Base-by-base conservation (phyloP, 805 yeast species). In the Candida anglica region DNA sequence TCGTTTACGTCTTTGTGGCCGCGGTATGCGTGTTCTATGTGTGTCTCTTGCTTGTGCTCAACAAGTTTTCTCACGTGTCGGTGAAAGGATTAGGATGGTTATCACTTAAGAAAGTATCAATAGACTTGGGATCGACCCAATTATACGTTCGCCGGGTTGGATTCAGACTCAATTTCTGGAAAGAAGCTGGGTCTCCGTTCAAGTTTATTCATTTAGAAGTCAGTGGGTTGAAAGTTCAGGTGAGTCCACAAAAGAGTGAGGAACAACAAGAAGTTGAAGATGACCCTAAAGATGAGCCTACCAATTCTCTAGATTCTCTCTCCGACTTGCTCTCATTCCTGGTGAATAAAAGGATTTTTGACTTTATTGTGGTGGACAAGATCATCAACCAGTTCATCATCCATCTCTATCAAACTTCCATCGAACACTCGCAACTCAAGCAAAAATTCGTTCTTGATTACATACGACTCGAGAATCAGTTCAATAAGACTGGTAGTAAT, bases 1-100 rank as follows among this genome's bases (percentile, higher is more conserved):
- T 21, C 6, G 6, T 30, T 4, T 20, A 22, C 15, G 32, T 30
- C 16, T 15, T 14, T n/a, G 23, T 30, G 10, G 32, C 23, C 18
- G 26, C 18, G 16, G 4, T 19, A 5, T 11, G 9, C 7, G 21
- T 10, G 13, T 17, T 27, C 21, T 37, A 37, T 34, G 19, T 29
- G 15, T 24, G 14, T 6, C 16, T 36, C 14, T 39, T 59, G 4
- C 18, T 43, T 4, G 15, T 44, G 6, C 17, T 60, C 9, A 62
- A 62, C 32, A 27, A 31, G 21, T 40, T 60, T 6, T 65, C 63
- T 4, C 47, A 50, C 36, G 40, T 59, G 7, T 19, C 44, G 5
- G 49, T 60, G 28, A 50, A 48, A 33, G 47, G 52, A 6, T 23
- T 60, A 9, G 66, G 66, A 13, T 60, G 62, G 52, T 44, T 60